Evolutionary conservation across 1,139 yeast genomes (phyloP), one percentile per base, ranked within the genome.

Genomic region (Kodamaea alishanica): DNA sequence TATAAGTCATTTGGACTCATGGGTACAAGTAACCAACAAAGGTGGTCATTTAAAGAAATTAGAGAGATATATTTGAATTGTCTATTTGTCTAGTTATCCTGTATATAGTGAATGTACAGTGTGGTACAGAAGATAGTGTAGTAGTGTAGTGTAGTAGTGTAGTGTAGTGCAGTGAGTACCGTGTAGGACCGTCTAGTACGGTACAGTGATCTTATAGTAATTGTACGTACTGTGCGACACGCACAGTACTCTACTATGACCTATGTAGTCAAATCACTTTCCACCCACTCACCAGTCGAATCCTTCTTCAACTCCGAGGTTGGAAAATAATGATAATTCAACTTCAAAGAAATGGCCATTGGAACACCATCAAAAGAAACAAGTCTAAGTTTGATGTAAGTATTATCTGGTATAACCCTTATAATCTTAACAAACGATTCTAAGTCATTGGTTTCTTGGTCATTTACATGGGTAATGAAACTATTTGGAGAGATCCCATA

Each of bases 261-360:
- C n/a, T n/a, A n/a, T n/a, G 20, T 15, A 15, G 20, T 15, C 20
- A 30, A 65, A 42, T 67, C 73, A 23, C 61, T 55, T 47, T 74
- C 77, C 31, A 65, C 61, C 88, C 89, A 81, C 46, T 70, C 67
- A 8, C 70, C 71, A 6, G 63, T 56, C 2, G 49, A 58, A 8
- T 50, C 52, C 45, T 73, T 70, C 47, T 68, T 73, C 48, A 86
- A 60, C 54, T 84, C 90, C 8, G 78, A 72, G 0, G 96, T 88
- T 32, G 95, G 95, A 72, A 86, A 89, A 57, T 89, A 90, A 57
- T 89, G 97, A 54, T 87, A 86, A 58, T 87, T 87, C 1, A 95
- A 87, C 61, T 88, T 88, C 53, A 89, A 63, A 1, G 96, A 83
- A 40, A 84, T 81, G 2, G 96, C 96, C 51, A 81, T 77, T 9